phyloP scores from a whole-genome alignment of 345 rosid species.

The Populus nigra region DNA sequence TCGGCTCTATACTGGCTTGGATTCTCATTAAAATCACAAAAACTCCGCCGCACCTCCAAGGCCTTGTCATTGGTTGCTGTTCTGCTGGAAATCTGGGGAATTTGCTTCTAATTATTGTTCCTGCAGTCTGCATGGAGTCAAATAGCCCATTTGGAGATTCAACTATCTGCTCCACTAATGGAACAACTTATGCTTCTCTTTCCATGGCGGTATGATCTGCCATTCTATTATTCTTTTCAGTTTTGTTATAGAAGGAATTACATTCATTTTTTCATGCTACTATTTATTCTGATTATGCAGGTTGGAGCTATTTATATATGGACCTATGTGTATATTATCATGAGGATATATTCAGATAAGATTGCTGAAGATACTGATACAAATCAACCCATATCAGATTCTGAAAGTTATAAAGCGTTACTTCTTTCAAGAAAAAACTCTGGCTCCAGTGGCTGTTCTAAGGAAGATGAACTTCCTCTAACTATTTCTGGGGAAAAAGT shows the following conservation, averaged over 20 bases:
- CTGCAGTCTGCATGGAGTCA: conserved; percentile 41
- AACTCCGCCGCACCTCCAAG: conserved; percentile 38
- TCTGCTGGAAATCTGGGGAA: conserved; percentile 44
- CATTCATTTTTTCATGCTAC: not conserved
- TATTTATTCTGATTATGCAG: conserved; percentile 9
- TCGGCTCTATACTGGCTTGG: conserved; percentile 42
- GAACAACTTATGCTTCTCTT: conserved; percentile 40
- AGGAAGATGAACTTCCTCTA: not conserved
- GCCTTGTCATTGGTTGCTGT: conserved; percentile 51
- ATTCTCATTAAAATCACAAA: conserved; percentile 34
- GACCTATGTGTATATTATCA: conserved; percentile 38
- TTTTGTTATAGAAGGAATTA: not conserved
- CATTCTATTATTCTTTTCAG: not conserved
- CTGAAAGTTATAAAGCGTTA: not conserved
- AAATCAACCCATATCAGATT: not conserved
- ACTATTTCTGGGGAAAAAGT: not conserved
- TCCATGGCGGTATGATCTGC: conserved; percentile 40
- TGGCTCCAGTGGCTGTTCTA: not conserved
- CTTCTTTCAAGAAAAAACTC: not conserved
- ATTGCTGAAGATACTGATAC: not conserved
- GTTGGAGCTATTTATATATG: conserved; percentile 39
- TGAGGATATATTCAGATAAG: conserved; percentile 17
- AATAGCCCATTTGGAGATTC: conserved; percentile 39
- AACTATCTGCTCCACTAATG: conserved; percentile 25
- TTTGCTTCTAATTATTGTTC: conserved; percentile 38